Percentiles rank a stretch among this genome's conserved stretches.
Evolutionary conservation across 2,329 filamentous ascomycete species (phyloP).

Genomic region (Penicillium sclerotigenum): DNA sequence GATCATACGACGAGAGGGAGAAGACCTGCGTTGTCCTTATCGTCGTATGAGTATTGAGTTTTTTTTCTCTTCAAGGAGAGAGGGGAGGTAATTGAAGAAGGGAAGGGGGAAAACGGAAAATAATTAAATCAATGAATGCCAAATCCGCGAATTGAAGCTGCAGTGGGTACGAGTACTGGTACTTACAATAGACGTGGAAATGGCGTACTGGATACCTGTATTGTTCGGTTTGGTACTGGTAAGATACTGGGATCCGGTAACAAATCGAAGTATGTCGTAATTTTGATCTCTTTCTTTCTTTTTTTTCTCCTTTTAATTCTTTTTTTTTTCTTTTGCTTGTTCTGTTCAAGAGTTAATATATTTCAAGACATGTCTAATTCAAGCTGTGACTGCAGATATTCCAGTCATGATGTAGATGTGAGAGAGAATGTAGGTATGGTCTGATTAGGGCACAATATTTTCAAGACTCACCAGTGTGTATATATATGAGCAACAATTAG

Average conservation of each 20-base stretch:
- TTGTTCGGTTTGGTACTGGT: background rate
- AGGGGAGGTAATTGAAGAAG: conserved; percentile 2
- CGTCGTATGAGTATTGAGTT: conserved; percentile 4
- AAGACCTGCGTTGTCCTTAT: conserved; percentile 23
- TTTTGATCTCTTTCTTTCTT: background rate
- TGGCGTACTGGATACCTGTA: conserved; percentile 5
- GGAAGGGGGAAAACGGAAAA: conserved; percentile 13
- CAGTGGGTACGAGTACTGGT: conserved; percentile 22
- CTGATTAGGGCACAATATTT: background rate
- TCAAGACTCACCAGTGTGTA: background rate
- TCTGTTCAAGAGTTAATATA: background rate
- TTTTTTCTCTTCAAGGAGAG: conserved; percentile 4
- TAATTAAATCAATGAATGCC: conserved; percentile 27
- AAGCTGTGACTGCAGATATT: background rate
- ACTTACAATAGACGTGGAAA: conserved; percentile 11
- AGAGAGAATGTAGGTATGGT: background rate
- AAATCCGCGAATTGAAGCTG: conserved; percentile 26
- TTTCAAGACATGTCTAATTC: background rate
- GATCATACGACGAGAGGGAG: conserved; percentile 28
- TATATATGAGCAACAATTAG: conserved; percentile 2
- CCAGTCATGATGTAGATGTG: background rate
- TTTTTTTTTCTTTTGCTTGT: background rate
- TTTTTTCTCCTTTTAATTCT: background rate
- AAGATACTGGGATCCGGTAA: background rate
- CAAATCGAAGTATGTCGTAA: background rate